These are phyloP conservation scores for Clarireedia hainanense DNA, from an alignment of 2,329 filamentous ascomycete species.

Conservation along the genomic window DNA sequence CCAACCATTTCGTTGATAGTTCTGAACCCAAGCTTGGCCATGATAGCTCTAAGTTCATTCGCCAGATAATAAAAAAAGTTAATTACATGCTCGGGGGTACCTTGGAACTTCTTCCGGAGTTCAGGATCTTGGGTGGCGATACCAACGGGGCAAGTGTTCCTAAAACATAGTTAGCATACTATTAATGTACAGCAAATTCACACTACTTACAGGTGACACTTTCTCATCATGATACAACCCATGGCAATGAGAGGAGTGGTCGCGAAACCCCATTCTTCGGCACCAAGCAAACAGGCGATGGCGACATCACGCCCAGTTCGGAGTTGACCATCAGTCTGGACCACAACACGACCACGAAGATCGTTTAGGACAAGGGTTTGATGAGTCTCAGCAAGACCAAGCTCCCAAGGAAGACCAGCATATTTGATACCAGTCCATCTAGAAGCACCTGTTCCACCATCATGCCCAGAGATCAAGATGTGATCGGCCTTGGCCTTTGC, in stretches of 20 bases:
- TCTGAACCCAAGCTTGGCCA: conserved; percentile 91
- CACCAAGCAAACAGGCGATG: conserved; percentile 88
- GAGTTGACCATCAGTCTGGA: conserved; percentile 93
- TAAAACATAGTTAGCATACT: conserved; percentile 15
- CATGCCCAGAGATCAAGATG: conserved; percentile 92
- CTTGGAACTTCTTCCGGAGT: conserved; percentile 85
- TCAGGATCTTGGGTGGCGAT: conserved; percentile 96
- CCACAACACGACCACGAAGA: conserved; percentile 87
- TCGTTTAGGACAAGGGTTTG: conserved; percentile 95
- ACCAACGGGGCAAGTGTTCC: conserved; percentile 80
- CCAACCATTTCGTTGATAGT: conserved; percentile 98
- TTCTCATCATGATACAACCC: conserved; percentile 93
- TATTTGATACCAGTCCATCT: conserved; percentile 99
- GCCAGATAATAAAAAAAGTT: conserved; percentile 94
- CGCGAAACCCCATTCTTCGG: conserved; percentile 97
- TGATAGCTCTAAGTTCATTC: conserved; percentile 92
- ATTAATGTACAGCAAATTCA: too few species aligned
- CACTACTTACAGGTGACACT: conserved; percentile 30
- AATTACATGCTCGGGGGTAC: conserved; percentile 91
- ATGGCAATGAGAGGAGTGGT: conserved; percentile 92
- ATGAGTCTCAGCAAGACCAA: conserved; percentile 94
- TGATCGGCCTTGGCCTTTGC: conserved; percentile 97
- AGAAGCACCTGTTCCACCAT: conserved; percentile 93
- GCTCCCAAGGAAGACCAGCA: conserved; percentile 90
- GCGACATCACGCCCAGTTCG: conserved; percentile 89